Conservation (phyloP, 768 basidiomycete species). For the Mycena floridula region DNA sequence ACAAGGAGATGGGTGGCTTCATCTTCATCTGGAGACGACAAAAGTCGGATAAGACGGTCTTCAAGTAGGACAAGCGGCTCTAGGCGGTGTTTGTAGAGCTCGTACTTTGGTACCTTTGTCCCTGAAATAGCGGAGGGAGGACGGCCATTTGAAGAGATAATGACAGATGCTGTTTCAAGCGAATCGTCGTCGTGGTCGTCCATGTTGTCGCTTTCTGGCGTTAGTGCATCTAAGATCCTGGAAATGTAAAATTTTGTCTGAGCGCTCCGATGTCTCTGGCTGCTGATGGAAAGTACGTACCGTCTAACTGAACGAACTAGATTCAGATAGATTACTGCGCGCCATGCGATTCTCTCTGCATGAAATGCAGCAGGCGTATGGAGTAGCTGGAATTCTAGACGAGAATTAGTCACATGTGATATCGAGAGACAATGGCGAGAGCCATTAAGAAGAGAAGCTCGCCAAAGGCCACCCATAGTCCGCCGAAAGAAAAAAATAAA, state of each 20-base stretch:
- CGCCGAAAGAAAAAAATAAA: slow-evolving; percentile 6
- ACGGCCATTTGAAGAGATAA: slow-evolving; percentile 44
- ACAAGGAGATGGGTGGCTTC: slow-evolving; percentile 55
- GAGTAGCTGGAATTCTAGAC: slow-evolving; percentile 74
- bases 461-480: neutral
- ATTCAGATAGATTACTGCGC: slow-evolving; percentile 84
- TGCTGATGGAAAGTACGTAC: slow-evolving; percentile 28
- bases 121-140: slow-evolving; percentile 45
- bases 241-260: too few species aligned
- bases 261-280: neutral
- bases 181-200: slow-evolving; percentile 59
- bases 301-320: slow-evolving; percentile 76
- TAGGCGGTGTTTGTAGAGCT: slow-evolving; percentile 53
- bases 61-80: slow-evolving; percentile 70
- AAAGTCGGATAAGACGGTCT: slow-evolving; percentile 57
- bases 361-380: slow-evolving; percentile 74
- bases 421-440: neutral
- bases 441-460: too few species aligned
- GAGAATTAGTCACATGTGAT: neutral
- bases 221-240: slow-evolving; percentile 71
- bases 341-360: slow-evolving; percentile 79
- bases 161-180: slow-evolving; percentile 43
- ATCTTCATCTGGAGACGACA: slow-evolving; percentile 68
- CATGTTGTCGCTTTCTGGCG: slow-evolving; percentile 52
- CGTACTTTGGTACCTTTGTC: slow-evolving; percentile 51